These are phyloP conservation scores for Aristolochia contorta DNA, from an alignment of 164 flowering plant genomes.

Conservation along the genomic window DNA sequence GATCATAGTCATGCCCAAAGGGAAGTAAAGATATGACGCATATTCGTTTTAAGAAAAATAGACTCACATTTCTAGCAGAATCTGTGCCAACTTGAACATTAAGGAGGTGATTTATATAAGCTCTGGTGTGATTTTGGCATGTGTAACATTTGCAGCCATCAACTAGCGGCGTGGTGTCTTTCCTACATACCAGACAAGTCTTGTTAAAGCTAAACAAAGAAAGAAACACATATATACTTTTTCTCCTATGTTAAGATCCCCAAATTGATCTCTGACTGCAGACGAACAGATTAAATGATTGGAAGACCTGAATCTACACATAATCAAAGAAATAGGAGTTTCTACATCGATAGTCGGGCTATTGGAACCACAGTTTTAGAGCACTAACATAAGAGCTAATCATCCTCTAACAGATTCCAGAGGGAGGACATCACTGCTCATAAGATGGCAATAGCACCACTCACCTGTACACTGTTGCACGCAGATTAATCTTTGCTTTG, in stretches of 20 bases:
- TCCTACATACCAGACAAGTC: slow-evolving; percentile 35
- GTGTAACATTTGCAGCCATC: slow-evolving; percentile 67
- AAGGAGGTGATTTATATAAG: slow-evolving; percentile 85
- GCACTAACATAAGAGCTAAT: too few species aligned
- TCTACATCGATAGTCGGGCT: too few species aligned
- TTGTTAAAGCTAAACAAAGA: too few species aligned
- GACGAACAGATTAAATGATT: too few species aligned
- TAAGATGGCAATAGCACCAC: not conserved
- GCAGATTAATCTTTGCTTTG: slow-evolving; percentile 64
- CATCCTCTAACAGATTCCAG: too few species aligned
- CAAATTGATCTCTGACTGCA: too few species aligned
- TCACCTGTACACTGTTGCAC: slow-evolving; percentile 65
- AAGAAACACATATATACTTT: too few species aligned
- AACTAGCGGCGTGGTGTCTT: slow-evolving; percentile 57
- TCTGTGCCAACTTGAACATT: slow-evolving; percentile 87
- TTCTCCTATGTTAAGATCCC: too few species aligned
- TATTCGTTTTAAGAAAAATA: not conserved
- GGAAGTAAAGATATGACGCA: not conserved
- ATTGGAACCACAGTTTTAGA: too few species aligned
- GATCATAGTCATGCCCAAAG: not conserved
- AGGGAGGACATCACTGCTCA: too few species aligned
- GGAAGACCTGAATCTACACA: too few species aligned
- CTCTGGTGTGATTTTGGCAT: slow-evolving; percentile 74
- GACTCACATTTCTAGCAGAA: slow-evolving; percentile 71
- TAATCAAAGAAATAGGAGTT: too few species aligned